Percentiles rank a stretch among this genome's conserved stretches.
These are phyloP conservation scores for Dactylorhiza incarnata DNA, from an alignment of 106 monocot species.

Conservation along the genomic window DNA sequence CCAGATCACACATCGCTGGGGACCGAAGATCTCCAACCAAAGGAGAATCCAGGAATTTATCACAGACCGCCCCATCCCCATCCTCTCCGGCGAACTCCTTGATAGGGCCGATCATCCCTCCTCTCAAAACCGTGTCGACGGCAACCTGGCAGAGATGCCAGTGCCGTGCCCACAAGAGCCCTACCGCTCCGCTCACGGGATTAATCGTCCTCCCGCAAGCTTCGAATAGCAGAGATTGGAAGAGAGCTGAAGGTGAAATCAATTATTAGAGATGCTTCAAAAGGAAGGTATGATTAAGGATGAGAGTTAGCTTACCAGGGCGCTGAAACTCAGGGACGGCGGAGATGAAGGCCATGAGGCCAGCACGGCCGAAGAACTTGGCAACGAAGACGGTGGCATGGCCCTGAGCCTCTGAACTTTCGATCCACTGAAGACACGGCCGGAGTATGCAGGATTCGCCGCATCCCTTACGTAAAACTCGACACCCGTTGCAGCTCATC, in stretches of 20 bases:
- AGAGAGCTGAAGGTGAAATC: constrained; percentile 37
- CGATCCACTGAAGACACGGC: constrained; percentile 62
- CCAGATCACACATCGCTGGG: constrained; percentile 28
- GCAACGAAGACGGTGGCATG: constrained; percentile 75
- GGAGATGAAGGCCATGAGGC: constrained; percentile 56
- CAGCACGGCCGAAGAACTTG: constrained; percentile 77
- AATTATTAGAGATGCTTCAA: background rate
- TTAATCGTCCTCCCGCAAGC: constrained; percentile 75
- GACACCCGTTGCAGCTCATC: constrained; percentile 81
- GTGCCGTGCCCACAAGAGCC: constrained; percentile 57
- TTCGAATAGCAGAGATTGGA: constrained; percentile 80
- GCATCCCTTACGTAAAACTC: constrained; percentile 70
- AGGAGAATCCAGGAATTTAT: background rate
- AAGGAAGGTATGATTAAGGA: background rate
- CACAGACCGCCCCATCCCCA: background rate
- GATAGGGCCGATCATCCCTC: constrained; percentile 44
- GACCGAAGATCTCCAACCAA: background rate
- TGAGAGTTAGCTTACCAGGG: constrained; percentile 20
- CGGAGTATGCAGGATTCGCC: constrained; percentile 66
- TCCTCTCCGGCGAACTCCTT: constrained; percentile 6
- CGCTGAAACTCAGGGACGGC: constrained; percentile 41
- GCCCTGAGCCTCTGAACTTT: constrained; percentile 60
- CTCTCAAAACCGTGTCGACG: constrained; percentile 71
- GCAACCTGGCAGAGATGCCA: constrained; percentile 82
- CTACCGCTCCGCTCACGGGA: constrained; percentile 84